A percentile compares a stretch with the other conserved stretches of the same genome.
These are phyloP conservation scores for Colletotrichum spinosum DNA, from an alignment of 2,329 filamentous ascomycete species.

Conservation along the genomic window DNA sequence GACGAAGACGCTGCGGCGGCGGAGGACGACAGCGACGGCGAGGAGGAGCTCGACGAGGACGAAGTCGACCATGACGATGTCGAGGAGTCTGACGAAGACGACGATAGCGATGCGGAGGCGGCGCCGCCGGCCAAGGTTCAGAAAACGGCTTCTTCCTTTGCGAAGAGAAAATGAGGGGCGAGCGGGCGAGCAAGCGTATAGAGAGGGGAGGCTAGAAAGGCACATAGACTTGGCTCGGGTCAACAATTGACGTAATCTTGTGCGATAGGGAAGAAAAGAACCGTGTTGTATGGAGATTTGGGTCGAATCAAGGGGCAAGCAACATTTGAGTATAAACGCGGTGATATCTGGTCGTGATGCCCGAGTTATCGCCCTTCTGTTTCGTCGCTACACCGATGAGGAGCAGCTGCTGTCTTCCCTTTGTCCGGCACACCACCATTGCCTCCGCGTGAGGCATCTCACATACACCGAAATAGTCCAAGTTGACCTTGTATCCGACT, in stretches of 20 bases:
- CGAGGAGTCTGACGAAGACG: slow-evolving; percentile 67
- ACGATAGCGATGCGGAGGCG: slow-evolving; percentile 62
- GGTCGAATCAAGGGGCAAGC: slow-evolving; percentile 28
- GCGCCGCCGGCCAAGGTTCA: slow-evolving; percentile 60
- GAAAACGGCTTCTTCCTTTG: slow-evolving; percentile 51
- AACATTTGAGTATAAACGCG: neutral
- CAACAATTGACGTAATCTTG: slow-evolving; percentile 37
- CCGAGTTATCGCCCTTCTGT: neutral
- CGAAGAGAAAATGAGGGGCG: slow-evolving; percentile 50
- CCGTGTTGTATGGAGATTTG: slow-evolving; percentile 28
- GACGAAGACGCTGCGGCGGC: slow-evolving; percentile 54
- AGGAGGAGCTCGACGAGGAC: slow-evolving; percentile 66
- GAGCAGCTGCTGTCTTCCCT: too few relatives aligned
- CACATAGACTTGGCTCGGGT: slow-evolving; percentile 37
- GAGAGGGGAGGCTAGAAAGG: slow-evolving; percentile 22
- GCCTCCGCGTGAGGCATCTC: too few relatives aligned
- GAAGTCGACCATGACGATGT: slow-evolving; percentile 71
- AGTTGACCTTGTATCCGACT: neutral
- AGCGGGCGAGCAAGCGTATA: slow-evolving; percentile 3
- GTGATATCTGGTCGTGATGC: neutral
- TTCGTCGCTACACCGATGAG: too few relatives aligned
- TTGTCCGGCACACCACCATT: too few relatives aligned
- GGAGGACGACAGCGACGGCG: slow-evolving; percentile 58
- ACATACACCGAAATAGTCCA: neutral
- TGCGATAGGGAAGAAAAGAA: slow-evolving; percentile 29